phyloP scores from a whole-genome alignment of 352 stramenopile species.

The Phytopythium litorale region DNA sequence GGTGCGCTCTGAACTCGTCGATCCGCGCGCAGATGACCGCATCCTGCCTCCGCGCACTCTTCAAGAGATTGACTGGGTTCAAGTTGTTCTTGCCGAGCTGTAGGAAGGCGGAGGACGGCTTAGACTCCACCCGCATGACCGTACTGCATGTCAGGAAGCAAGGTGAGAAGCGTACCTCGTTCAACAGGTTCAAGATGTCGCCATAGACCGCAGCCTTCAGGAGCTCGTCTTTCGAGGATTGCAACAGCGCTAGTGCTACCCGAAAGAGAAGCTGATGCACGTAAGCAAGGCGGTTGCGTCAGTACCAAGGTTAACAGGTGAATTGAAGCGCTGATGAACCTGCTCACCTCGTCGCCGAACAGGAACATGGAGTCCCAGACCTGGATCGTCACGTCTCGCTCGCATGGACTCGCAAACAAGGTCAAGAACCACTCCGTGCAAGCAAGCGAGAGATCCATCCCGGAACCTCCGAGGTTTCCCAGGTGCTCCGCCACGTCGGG shows the following conservation, averaged over 20 bases:
- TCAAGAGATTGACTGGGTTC: slow-evolving; percentile 43
- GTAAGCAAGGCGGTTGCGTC: background rate
- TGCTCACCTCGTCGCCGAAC: slow-evolving; percentile 66
- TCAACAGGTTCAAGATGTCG: slow-evolving; percentile 77
- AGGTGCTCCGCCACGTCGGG: slow-evolving; percentile 66
- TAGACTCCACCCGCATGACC: background rate
- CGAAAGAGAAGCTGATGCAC: slow-evolving; percentile 64
- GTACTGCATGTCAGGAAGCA: background rate
- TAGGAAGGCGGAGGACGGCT: background rate
- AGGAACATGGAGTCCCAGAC: slow-evolving; percentile 88
- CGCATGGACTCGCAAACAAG: slow-evolving; percentile 80
- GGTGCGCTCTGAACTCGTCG: slow-evolving; percentile 82
- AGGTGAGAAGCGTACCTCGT: slow-evolving; percentile 41
- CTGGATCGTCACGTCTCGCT: slow-evolving; percentile 60
- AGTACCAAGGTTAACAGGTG: background rate
- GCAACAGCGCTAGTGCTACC: slow-evolving; percentile 67
- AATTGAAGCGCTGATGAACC: background rate
- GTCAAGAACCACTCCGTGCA: slow-evolving; percentile 89
- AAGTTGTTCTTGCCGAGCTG: slow-evolving; percentile 58
- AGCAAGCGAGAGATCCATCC: slow-evolving; percentile 81
- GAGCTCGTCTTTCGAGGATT: slow-evolving; percentile 54
- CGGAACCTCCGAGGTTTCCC: slow-evolving; percentile 65
- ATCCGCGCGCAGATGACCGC: slow-evolving; percentile 63
- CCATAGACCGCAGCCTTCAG: slow-evolving; percentile 63
- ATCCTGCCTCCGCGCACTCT: slow-evolving; percentile 55